Base-by-base conservation (phyloP, 2,329 filamentous ascomycete species). In the Cordyceps cicadae region DNA sequence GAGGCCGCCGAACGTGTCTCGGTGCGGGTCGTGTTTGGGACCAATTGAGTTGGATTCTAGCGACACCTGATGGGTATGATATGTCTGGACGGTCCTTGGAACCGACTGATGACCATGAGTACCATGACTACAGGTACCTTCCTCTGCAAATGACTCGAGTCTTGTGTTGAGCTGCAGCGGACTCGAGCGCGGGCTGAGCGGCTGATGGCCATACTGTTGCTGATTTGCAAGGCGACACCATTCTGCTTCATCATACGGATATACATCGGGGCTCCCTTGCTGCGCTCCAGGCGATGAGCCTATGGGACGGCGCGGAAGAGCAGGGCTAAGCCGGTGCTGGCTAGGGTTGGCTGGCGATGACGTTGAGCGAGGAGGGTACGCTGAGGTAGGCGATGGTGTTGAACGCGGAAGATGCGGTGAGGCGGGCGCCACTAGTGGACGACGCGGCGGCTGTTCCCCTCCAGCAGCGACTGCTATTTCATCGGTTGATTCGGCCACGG, bases 401-500 rank as follows among this genome's bases (percentile, higher is more conserved):
- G 65, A 63, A 54, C 66, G n/a, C 3, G 39, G 37, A 12, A 26
- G 51, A 14, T 15, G 37, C 4, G 60, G 54, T 5, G 54, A 61
- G 12, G 63, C 29, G 64, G 56, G 39, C 59, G 66, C 7, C 62
- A 67, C 54, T 62, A 65, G 32, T 29, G 60, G 60, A 32, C 60
- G 53, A 8, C 60, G 46, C 14, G 26, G 48, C 9, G 57, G n/a
- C 3, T 24, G 39, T n/a, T 56, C 54, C 19, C 65, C 63, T 34
- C n/a, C 54, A 3, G 49, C 48, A 11, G 68, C 29, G 29, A 32
- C 26, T 6, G 19, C 39, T 19, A 52, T 46, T 9, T 61, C 60
- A 12, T 56, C 53, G 48, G 65, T 69, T 66, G 58, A 61, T 62
- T 57, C 54, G 41, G 46, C 48, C 5, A 62, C 62, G 24, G 70